Conservation (phyloP, 225 moss, liverwort and hornwort genomes). For the Pseudisothecium myosuroides region DNA sequence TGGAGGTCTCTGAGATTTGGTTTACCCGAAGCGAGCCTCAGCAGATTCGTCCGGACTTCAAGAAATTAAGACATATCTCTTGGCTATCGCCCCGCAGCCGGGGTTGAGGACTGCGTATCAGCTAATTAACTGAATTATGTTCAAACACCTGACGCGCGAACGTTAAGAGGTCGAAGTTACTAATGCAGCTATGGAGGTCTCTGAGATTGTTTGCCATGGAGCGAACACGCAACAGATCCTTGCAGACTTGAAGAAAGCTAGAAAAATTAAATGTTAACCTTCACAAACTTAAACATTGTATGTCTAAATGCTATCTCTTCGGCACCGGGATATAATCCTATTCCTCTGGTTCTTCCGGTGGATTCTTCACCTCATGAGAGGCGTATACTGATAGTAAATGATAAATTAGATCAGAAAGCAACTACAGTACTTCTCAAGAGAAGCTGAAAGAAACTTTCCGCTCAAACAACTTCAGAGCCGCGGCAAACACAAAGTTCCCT, state of each 20-base stretch:
- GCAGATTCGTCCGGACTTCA: neutral
- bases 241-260: neutral
- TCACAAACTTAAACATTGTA: neutral
- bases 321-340: neutral
- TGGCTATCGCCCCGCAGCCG: neutral
- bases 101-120: neutral
- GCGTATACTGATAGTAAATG: neutral
- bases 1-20: neutral
- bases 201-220: neutral
- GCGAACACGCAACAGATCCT: neutral
- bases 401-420: neutral
- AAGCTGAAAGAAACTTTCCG: neutral
- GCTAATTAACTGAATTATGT: neutral
- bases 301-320: neutral
- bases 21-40: neutral
- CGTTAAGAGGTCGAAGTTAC: neutral
- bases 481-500: neutral
- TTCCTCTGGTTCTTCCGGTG: neutral
- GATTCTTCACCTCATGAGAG: neutral
- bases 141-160: neutral
- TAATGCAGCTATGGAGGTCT: neutral
- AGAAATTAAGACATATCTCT: neutral
- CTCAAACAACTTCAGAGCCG: neutral
- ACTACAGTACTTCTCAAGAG: neutral
- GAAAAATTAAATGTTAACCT: neutral